Evolutionary conservation across 495 filamentous ascomycete genomes (phyloP).

Genomic region (Chaetomium fimeti): DNA sequence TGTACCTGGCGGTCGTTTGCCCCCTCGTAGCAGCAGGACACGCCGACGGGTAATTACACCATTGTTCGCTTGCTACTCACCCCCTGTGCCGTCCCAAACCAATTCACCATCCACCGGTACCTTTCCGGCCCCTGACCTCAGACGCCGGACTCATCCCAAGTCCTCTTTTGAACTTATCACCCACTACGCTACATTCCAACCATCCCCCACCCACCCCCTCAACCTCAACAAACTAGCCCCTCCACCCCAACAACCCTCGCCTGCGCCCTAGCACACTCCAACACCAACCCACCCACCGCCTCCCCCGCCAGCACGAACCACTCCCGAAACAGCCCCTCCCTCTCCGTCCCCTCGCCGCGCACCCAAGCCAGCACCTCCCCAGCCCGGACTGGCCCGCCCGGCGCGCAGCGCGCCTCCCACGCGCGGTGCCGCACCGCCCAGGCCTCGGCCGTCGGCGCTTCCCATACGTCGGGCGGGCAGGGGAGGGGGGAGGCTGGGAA

Average conservation of each 20-base stretch:
- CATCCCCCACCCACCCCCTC: background rate
- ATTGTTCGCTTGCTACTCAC: no score
- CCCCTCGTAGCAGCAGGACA: no score
- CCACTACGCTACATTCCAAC: background rate
- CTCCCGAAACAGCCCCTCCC: background rate
- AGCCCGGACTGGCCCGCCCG: background rate
- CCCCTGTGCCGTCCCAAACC: no score
- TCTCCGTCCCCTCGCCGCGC: background rate
- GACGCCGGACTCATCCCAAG: no score
- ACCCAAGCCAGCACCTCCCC: background rate
- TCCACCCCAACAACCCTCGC: background rate
- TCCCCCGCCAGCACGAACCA: background rate
- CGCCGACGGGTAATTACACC: no score
- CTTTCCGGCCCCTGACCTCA: no score
- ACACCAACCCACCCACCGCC: background rate
- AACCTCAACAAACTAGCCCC: background rate
- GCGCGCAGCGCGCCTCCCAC: slow-evolving; percentile 1
- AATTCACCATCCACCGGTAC: no score
- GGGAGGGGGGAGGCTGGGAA: background rate
- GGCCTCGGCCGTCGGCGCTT: slow-evolving; percentile 1
- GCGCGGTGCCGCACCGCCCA: slow-evolving; percentile 6
- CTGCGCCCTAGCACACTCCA: slow-evolving; percentile 7
- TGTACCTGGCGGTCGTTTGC: no score
- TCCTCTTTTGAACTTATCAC: no score
- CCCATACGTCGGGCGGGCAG: background rate